A percentile compares a stretch with the other conserved stretches of the same genome.
These are phyloP conservation scores for Neopestalotiopsis sp. DNA, from an alignment of 2,329 filamentous ascomycete genomes.

Conservation along the genomic window DNA sequence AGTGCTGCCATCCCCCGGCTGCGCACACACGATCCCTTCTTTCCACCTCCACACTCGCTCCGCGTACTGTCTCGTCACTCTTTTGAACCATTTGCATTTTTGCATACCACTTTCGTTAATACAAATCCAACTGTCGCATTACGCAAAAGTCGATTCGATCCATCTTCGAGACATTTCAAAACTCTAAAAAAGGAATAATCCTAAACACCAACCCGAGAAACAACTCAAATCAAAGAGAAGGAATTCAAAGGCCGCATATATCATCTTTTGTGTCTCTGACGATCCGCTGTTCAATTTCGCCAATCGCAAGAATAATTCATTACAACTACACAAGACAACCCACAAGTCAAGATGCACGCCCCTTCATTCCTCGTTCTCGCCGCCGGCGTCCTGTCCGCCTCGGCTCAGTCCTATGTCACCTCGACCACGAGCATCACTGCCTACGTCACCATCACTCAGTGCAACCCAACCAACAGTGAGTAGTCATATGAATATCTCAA, in stretches of 20 bases:
- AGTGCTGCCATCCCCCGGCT: constrained; percentile 6
- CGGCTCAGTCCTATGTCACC: constrained; percentile 5
- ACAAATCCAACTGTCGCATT: constrained; percentile 2
- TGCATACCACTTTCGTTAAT: constrained; percentile 16
- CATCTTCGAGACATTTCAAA: not conserved
- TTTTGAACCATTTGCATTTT: constrained; percentile 13
- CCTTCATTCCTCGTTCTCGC: constrained; percentile 17
- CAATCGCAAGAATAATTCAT: not conserved
- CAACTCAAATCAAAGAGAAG: not conserved
- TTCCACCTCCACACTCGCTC: constrained; percentile 13
- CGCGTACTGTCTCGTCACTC: constrained; percentile 10
- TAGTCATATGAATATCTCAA: too few species aligned
- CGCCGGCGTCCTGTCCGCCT: constrained; percentile 5
- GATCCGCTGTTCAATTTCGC: not conserved
- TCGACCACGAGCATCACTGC: constrained; percentile 10
- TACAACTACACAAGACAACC: not conserved
- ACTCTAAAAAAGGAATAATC: not conserved
- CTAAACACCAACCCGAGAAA: not conserved
- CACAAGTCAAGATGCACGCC: constrained; percentile 16
- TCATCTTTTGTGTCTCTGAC: not conserved
- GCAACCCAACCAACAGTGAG: constrained; percentile 18
- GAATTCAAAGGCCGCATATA: not conserved
- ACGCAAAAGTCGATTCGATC: not conserved
- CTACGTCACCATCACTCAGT: constrained; percentile 16
- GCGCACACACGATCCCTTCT: constrained; percentile 7